phyloP scores from a whole-genome alignment of 2,329 filamentous ascomycete genomes.

The Exophiala oligosperma region DNA sequence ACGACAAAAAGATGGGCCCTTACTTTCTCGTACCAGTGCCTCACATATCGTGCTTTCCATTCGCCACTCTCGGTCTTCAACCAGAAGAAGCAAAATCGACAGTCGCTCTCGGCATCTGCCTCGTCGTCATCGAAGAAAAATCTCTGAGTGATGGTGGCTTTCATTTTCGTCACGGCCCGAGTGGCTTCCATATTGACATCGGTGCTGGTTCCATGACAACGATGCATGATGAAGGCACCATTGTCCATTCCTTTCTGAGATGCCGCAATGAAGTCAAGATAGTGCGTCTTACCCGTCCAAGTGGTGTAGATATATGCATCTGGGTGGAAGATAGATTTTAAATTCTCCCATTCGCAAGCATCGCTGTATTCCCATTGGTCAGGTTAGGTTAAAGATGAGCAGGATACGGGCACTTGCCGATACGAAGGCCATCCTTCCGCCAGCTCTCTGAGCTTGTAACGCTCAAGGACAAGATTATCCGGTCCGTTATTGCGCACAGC shows the following conservation, averaged over 20 bases:
- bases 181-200: conserved; percentile 41
- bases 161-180: conserved; percentile 55
- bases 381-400: neutral
- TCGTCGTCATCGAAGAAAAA: conserved; percentile 37
- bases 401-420: conserved; percentile 31
- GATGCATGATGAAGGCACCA: conserved; percentile 60
- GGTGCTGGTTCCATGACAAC: conserved; percentile 51
- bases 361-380: conserved; percentile 35
- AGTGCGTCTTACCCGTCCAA: conserved; percentile 48
- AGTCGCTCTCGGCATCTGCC: conserved; percentile 28
- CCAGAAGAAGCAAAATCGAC: conserved; percentile 29
- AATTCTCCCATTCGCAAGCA: conserved; percentile 55
- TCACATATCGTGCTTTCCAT: conserved; percentile 37
- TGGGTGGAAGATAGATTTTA: conserved; percentile 52
- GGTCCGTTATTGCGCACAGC: conserved; percentile 49
- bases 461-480: conserved; percentile 44
- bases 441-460: conserved; percentile 51
- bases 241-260: conserved; percentile 53
- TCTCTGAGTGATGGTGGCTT: conserved; percentile 55
- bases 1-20: too few species aligned
- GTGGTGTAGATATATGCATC: conserved; percentile 53
- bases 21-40: conserved; percentile 54
- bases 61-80: conserved; percentile 15
- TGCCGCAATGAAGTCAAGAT: conserved; percentile 48
- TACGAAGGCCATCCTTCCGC: conserved; percentile 54